Evolutionary conservation across 441 rosid genomes (phyloP).

Genomic region (Populus tomentosa): DNA sequence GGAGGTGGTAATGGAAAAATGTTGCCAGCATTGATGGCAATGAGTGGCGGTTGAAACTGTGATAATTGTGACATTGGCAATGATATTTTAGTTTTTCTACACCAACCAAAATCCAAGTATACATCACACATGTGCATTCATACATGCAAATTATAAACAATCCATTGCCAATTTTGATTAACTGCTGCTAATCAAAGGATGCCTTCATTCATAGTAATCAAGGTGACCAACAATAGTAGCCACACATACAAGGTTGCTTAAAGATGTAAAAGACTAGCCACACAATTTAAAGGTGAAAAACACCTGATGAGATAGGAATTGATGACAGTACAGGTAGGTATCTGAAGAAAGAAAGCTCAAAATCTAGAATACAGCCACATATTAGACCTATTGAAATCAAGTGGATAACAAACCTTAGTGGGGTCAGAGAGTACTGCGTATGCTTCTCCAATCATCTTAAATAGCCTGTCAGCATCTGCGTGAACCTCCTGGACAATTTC

Average conservation of each 20-base stretch:
- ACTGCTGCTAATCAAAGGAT: not conserved
- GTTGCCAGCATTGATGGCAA: not conserved
- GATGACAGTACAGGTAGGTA: not conserved
- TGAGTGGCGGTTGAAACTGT: not conserved
- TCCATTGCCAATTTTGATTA: not conserved
- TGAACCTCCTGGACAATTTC: constrained; percentile 79
- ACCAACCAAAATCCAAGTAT: not conserved
- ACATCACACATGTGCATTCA: not conserved
- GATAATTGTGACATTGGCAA: not conserved
- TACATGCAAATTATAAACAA: not conserved
- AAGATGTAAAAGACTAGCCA: not conserved
- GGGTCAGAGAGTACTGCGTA: constrained; percentile 54
- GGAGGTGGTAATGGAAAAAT: too few species aligned
- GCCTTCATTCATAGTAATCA: not conserved
- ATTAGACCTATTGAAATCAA: not conserved
- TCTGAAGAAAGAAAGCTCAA: not conserved
- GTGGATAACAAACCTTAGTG: constrained; percentile 51
- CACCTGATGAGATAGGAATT: not conserved
- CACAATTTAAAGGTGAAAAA: not conserved
- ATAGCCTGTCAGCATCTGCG: constrained; percentile 85
- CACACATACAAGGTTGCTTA: not conserved
- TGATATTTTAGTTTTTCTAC: not conserved
- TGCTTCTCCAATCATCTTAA: constrained; percentile 60
- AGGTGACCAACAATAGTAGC: not conserved
- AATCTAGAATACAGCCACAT: not conserved